Evolutionary conservation across 805 yeast species (phyloP).

Genomic region (Metschnikowia kofuensis): DNA sequence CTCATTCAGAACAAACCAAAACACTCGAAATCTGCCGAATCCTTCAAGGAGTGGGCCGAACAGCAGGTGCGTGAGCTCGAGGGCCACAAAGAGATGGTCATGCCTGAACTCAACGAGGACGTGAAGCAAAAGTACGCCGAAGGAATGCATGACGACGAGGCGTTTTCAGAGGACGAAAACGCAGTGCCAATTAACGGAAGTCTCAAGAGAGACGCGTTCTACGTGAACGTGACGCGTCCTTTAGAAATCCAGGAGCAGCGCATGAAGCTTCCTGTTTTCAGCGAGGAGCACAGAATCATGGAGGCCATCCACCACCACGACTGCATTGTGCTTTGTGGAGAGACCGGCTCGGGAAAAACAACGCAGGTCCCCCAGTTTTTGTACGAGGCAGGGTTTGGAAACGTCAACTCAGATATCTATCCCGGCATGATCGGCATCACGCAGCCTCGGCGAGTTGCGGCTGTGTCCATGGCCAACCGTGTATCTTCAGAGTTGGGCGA

Average conservation of each 20-base stretch:
- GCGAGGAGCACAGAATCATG: conserved; percentile 90
- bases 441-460: conserved; percentile 93
- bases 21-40: conserved; percentile 44
- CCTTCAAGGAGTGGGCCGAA: conserved; percentile 89
- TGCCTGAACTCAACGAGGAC: conserved; percentile 46
- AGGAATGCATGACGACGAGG: conserved; percentile 61
- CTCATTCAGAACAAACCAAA: conserved; percentile 40
- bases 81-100: conserved; percentile 46
- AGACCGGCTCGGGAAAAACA: conserved; percentile 97
- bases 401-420: conserved; percentile 44
- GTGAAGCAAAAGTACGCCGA: conserved; percentile 50
- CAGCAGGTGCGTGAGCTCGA: conserved; percentile 61
- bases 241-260: conserved; percentile 66
- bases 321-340: conserved; percentile 90
- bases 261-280: conserved; percentile 78
- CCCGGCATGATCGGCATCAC: conserved; percentile 97
- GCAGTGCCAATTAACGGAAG: conserved; percentile 56
- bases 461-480: conserved; percentile 85
- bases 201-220: conserved; percentile 57
- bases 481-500: conserved; percentile 74
- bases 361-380: conserved; percentile 97
- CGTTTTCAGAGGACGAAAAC: conserved; percentile 53
- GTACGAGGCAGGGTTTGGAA: conserved; percentile 90
- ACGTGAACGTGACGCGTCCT: conserved; percentile 63
- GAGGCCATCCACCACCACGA: conserved; percentile 94